These are phyloP conservation scores for Leishmania tropica DNA, from an alignment of 208 protist species.

Conservation along the genomic window DNA sequence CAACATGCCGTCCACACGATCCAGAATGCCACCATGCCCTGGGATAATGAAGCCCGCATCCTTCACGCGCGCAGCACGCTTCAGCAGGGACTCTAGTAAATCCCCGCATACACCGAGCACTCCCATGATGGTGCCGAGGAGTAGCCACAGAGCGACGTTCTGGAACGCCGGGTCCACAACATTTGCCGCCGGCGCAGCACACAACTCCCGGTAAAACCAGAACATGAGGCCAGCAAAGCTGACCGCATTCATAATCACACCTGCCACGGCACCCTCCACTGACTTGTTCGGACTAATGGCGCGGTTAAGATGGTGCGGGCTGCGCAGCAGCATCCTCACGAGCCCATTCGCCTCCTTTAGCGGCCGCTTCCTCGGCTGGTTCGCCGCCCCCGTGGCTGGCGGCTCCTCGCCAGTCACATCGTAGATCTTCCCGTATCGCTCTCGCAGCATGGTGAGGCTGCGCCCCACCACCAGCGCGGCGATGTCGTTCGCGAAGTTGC, in stretches of 20 bases:
- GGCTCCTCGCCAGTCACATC: conserved; percentile 17
- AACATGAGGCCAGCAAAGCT: conserved; percentile 54
- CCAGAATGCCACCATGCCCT: conserved; percentile 91
- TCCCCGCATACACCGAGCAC: conserved; percentile 85
- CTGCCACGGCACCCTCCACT: conserved; percentile 76
- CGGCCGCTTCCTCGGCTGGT: conserved; percentile 11
- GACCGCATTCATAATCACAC: conserved; percentile 57
- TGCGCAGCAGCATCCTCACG: conserved; percentile 31
- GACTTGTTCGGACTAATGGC: conserved; percentile 92
- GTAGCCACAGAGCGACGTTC: conserved; percentile 45
- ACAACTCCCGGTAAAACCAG: conserved; percentile 30
- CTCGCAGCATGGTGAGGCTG: conserved; percentile 23
- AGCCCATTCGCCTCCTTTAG: conserved; percentile 19
- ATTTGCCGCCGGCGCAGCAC: conserved; percentile 20
- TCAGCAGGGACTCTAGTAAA: conserved; percentile 88
- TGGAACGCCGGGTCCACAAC: conserved; percentile 41
- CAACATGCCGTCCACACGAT: conserved; percentile 88
- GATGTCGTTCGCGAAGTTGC: conserved; percentile 87
- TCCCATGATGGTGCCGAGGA: conserved; percentile 64
- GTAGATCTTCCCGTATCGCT: conserved; percentile 33
- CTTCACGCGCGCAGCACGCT: conserved; percentile 86
- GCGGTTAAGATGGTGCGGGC: conserved; percentile 58
- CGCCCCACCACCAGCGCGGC: conserved; percentile 70
- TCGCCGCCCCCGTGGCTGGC: neutral
- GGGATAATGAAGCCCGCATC: conserved; percentile 86